These are phyloP conservation scores for Pseudopithomyces chartarum DNA, from an alignment of 2,329 filamentous ascomycete genomes.

Conservation along the genomic window DNA sequence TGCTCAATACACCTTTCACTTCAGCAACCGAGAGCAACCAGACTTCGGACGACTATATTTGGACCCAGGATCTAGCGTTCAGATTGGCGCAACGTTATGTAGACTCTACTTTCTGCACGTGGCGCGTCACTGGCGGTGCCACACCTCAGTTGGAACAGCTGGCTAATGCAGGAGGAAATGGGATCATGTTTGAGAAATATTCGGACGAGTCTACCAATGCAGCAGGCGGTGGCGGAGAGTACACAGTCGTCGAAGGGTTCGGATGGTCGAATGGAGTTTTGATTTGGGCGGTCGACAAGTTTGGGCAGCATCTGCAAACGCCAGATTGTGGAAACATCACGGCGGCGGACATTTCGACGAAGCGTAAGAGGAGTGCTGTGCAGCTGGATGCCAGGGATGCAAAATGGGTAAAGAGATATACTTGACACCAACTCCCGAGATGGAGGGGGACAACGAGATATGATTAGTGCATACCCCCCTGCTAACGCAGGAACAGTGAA, in stretches of 20 bases:
- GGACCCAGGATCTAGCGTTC: conserved; percentile 62
- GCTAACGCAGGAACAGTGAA: conserved; percentile 3
- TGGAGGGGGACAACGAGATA: neutral
- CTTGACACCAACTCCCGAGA: neutral
- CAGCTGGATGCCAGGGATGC: conserved; percentile 37
- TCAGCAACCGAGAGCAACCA: conserved; percentile 57
- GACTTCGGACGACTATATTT: conserved; percentile 51
- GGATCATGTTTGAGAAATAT: conserved; percentile 75
- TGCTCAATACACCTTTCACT: conserved; percentile 64
- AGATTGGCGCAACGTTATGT: conserved; percentile 68
- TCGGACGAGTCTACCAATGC: conserved; percentile 63
- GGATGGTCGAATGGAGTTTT: conserved; percentile 73
- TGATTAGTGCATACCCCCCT: neutral
- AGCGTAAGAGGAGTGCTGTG: conserved; percentile 38
- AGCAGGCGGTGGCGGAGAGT: conserved; percentile 69
- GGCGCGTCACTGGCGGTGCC: conserved; percentile 69
- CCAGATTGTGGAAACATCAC: conserved; percentile 53
- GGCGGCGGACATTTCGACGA: conserved; percentile 27
- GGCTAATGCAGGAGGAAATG: conserved; percentile 52
- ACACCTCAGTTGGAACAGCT: conserved; percentile 47
- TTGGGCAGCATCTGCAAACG: conserved; percentile 59
- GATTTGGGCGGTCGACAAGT: conserved; percentile 68
- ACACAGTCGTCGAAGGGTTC: conserved; percentile 71
- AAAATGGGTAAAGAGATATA: conserved; percentile 31
- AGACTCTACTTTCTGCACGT: conserved; percentile 72